Percentiles rank a stretch among this genome's conserved stretches.
These are phyloP conservation scores for Penicillium polonicum DNA, from an alignment of 2,329 filamentous ascomycete species.

Conservation along the genomic window DNA sequence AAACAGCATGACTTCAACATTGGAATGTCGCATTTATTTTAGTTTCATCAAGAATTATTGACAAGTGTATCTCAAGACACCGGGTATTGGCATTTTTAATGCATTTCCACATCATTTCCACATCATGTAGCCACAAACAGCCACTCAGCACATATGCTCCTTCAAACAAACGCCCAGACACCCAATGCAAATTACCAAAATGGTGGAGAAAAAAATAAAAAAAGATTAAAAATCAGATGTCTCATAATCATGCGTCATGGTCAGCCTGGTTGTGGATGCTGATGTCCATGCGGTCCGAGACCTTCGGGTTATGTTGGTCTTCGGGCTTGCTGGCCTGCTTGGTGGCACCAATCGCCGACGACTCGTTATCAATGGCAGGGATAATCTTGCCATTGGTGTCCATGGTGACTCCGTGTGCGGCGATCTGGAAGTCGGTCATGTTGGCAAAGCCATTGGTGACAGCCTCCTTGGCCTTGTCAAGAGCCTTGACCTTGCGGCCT, in stretches of 20 bases:
- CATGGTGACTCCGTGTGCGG: slow-evolving; percentile 61
- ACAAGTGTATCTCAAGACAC: slow-evolving; percentile 7
- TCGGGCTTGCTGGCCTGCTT: slow-evolving; percentile 11
- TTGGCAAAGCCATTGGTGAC: slow-evolving; percentile 63
- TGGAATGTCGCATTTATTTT: slow-evolving; percentile 1
- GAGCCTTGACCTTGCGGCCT: slow-evolving; percentile 64
- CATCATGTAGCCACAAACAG: slow-evolving; percentile 13
- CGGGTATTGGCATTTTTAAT: slow-evolving; percentile 12
- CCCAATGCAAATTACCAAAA: slow-evolving; percentile 22
- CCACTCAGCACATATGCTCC: slow-evolving; percentile 16
- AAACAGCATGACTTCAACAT: neutral
- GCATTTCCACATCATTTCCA: slow-evolving; percentile 16
- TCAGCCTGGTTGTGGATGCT: slow-evolving; percentile 59
- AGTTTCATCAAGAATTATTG: slow-evolving; percentile 6
- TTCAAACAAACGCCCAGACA: slow-evolving; percentile 24
- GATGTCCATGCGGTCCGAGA: slow-evolving; percentile 58
- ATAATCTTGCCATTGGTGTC: slow-evolving; percentile 58
- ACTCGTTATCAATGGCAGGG: slow-evolving; percentile 39
- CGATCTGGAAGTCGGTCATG: slow-evolving; percentile 60
- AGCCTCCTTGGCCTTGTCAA: slow-evolving; percentile 64
- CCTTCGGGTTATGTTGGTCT: slow-evolving; percentile 37
- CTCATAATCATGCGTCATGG: slow-evolving; percentile 32
- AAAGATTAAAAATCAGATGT: neutral
- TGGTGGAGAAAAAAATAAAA: neutral
- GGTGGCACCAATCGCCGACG: neutral